Percentiles rank a stretch among this genome's conserved stretches.
Evolutionary conservation across 2,329 filamentous ascomycete species (phyloP).

Genomic region (Ophiostoma piceae): DNA sequence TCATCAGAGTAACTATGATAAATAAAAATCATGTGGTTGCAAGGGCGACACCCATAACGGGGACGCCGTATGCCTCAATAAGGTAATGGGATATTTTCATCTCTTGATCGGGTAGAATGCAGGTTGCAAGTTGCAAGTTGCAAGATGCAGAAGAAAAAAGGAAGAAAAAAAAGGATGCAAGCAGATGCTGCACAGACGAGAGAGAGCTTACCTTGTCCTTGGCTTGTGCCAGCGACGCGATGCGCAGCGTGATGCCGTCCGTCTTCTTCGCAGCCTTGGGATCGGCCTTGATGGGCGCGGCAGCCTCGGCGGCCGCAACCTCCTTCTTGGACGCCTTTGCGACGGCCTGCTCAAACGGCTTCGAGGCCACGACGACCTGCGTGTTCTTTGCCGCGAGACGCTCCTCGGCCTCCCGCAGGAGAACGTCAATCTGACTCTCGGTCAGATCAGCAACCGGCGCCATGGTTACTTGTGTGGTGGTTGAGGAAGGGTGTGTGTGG

Average conservation of each 20-base stretch:
- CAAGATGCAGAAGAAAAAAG: background rate
- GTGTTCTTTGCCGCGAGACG: constrained; percentile 32
- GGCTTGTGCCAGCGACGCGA: constrained; percentile 30
- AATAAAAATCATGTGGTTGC: constrained; percentile 54
- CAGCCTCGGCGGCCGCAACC: constrained; percentile 18
- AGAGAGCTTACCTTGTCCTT: constrained; percentile 34
- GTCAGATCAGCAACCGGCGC: constrained; percentile 31
- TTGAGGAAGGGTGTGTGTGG: constrained; percentile 7
- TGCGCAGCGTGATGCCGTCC: constrained; percentile 32
- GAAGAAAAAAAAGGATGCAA: too few relatives aligned
- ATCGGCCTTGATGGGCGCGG: constrained; percentile 19
- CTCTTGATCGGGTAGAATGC: constrained; percentile 44
- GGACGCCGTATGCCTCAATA: constrained; percentile 68
- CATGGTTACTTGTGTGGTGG: constrained; percentile 27
- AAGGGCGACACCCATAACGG: constrained; percentile 74
- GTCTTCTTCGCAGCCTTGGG: constrained; percentile 23
- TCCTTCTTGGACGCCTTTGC: constrained; percentile 24
- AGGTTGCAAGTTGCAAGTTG: background rate
- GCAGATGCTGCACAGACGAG: background rate
- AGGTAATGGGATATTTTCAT: constrained; percentile 67
- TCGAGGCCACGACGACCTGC: constrained; percentile 12
- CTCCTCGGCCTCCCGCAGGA: constrained; percentile 39
- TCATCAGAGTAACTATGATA: constrained; percentile 69
- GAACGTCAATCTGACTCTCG: constrained; percentile 37
- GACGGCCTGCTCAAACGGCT: constrained; percentile 16